These are phyloP conservation scores for Croton setiger DNA, from an alignment of 441 rosid species.

Conservation along the genomic window DNA sequence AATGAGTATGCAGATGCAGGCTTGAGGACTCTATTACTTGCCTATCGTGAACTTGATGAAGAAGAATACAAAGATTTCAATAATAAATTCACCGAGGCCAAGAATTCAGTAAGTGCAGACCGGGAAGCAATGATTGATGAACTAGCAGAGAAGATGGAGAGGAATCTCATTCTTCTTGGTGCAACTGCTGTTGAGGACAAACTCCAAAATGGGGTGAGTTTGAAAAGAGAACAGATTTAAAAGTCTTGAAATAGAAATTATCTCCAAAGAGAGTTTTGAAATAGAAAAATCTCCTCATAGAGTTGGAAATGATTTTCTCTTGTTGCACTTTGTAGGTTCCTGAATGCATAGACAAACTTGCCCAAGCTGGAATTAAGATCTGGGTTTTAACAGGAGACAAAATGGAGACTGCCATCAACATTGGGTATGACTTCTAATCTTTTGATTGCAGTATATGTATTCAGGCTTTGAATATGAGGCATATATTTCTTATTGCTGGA, in stretches of 20 bases:
- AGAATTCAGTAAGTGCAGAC: conserved; percentile 65
- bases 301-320: conserved; percentile 11
- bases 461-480: conserved; percentile 2
- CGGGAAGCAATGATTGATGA: conserved; percentile 69
- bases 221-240: conserved; percentile 24
- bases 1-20: conserved; percentile 95
- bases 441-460: conserved; percentile 16
- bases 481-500: conserved; percentile 10
- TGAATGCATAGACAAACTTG: conserved; percentile 95
- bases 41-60: conserved; percentile 77
- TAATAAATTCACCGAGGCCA: conserved; percentile 63
- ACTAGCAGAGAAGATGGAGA: conserved; percentile 73
- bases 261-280: neutral
- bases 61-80: conserved; percentile 61
- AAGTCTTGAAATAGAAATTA: neutral
- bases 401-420: conserved; percentile 99
- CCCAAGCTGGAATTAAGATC: conserved; percentile 94
- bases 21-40: conserved; percentile 84
- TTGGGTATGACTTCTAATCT: conserved; percentile 52
- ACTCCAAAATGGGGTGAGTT: conserved; percentile 91
- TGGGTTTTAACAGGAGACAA: conserved; percentile 99
- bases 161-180: conserved; percentile 79
- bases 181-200: conserved; percentile 99
- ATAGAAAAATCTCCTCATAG: conserved; percentile 8
- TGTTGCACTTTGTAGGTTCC: conserved; percentile 58